These are phyloP conservation scores for Coemansia sp. DNA, from an alignment of 192 early-diverging fungal species.

Conservation along the genomic window DNA sequence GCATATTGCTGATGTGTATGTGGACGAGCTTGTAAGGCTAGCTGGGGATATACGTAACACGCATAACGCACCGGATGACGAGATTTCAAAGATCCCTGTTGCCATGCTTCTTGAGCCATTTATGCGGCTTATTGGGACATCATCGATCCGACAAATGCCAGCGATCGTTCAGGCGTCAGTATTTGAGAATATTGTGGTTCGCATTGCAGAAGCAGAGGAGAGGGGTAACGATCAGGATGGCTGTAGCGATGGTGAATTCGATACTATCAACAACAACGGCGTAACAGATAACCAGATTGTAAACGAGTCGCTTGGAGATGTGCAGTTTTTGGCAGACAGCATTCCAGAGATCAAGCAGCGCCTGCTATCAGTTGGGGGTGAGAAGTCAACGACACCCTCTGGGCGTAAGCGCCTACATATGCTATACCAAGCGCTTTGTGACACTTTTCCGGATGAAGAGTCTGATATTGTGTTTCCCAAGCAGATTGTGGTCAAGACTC, in stretches of 20 bases:
- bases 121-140: slow-evolving; percentile 39
- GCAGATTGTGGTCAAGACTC: slow-evolving; percentile 23
- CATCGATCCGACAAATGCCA: slow-evolving; percentile 40
- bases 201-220: slow-evolving; percentile 51
- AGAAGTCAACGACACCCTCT: slow-evolving; percentile 17
- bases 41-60: slow-evolving; percentile 13
- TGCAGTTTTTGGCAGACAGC: slow-evolving; percentile 41
- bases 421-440: slow-evolving; percentile 47
- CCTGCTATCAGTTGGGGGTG: slow-evolving; percentile 31
- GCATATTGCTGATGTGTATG: slow-evolving; percentile 45
- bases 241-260: slow-evolving; percentile 2
- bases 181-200: slow-evolving; percentile 47
- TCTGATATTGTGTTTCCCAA: slow-evolving; percentile 29
- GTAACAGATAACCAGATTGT: slow-evolving; percentile 33
- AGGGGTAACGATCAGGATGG: slow-evolving; percentile 7
- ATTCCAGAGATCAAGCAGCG: slow-evolving; percentile 44
- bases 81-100: slow-evolving; percentile 31
- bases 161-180: slow-evolving; percentile 37
- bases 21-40: slow-evolving; percentile 48
- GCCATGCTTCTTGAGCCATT: slow-evolving; percentile 43
- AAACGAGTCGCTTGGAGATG: slow-evolving; percentile 27
- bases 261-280: slow-evolving; percentile 3
- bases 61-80: slow-evolving; percentile 6
- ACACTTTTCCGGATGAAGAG: slow-evolving; percentile 48
- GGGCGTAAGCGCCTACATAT: slow-evolving; percentile 45